Percentiles rank a stretch among this genome's conserved stretches.
Conservation (phyloP, 306 rosid genomes). For the peach (Prunus persica) region Prunus_persica_NCBIv2 NC_034014.1:30183001-30183500, state of each 20-base stretch:
- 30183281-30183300: neutral
- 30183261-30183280: neutral
- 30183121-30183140: neutral
- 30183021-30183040: neutral
- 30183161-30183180: neutral
- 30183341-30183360: slow-evolving; percentile 11
- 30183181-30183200: neutral
- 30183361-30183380: slow-evolving; percentile 26
- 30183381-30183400: slow-evolving; percentile 23
- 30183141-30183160: neutral
- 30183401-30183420: slow-evolving; percentile 5
- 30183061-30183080: neutral
- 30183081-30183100: neutral
- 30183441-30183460: slow-evolving; percentile 11
- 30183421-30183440: slow-evolving; percentile 11
- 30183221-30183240: neutral
- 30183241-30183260: neutral
- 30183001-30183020: neutral
- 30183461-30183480: slow-evolving; percentile 39
- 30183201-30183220: neutral
- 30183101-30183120: neutral
- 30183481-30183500: slow-evolving; percentile 45
- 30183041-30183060: neutral
- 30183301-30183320: neutral
- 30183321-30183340: slow-evolving; percentile 29